Evolutionary conservation across 2,329 filamentous ascomycete genomes (phyloP), one percentile per base, ranked within the genome.

Genomic region (Colletotrichum gloeosporioides): DNA sequence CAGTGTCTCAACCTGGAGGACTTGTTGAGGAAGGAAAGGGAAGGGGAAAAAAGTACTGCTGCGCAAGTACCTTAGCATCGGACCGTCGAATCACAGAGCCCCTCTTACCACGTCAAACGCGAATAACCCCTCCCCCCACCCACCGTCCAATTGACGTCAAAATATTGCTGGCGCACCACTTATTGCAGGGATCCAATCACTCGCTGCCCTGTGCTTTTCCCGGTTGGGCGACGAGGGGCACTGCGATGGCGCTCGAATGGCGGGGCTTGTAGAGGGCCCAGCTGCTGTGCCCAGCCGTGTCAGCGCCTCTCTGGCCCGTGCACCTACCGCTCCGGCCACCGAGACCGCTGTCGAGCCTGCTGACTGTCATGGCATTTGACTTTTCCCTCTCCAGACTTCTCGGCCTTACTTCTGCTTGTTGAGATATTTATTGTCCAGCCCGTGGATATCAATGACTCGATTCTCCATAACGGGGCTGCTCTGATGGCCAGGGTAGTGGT

Each of bases 71-170:
- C 36, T 44, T 44, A 49, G 39, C 32, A 13, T 27, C 22, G 31
- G 31, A 15, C 16, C 18, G 27, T 29, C 67, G 32, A 73, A 73
- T 73, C 68, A 62, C 29, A 53, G n/a, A 57, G 61, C 68, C 72
- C 68, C 59, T 71, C 68, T 66, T 49, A 65, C 69, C 39, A 68
- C 63, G 69, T 68, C 69, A 73, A 75, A 75, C 73, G 69, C 39
- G 63, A 73, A 69, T 53, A 53, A 76, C 70, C 74, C 74, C 74
- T 74, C 71, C 74, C 73, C 74, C 74, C 70, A 69, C 69, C 34
- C 55, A 31, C 64, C 64, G 49, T 69, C 59, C 59, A 76, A 76
- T 76, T 76, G 74, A 76, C 74, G 74, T 76, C 74, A 76, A 76
- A 74, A 66, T 57, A 67, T 57, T 63, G 74, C 29, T 55, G 27